Evolutionary conservation across 257 asterid genomes (phyloP).

Genomic region (Scutellaria minor): DNA sequence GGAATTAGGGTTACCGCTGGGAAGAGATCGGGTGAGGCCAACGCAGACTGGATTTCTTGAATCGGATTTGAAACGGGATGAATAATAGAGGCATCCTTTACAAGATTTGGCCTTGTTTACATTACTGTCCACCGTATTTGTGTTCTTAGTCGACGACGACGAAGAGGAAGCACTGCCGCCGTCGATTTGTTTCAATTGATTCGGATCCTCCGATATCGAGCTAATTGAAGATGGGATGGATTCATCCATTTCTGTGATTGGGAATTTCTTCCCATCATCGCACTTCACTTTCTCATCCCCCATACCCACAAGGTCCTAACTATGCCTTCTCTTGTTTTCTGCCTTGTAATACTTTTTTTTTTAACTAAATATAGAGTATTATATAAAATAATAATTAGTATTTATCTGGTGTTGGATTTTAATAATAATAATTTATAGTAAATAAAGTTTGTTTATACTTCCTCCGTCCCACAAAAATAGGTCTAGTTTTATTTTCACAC

Average conservation of each 20-base stretch:
- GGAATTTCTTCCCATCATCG: constrained; percentile 23
- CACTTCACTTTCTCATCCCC: constrained; percentile 20
- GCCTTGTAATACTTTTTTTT: neutral
- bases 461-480: too few relatives aligned
- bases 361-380: neutral
- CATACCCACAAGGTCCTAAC: neutral
- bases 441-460: too few relatives aligned
- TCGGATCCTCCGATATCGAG: constrained; percentile 23
- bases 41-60: constrained; percentile 68
- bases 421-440: too few relatives aligned
- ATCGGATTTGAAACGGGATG: constrained; percentile 55
- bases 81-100: constrained; percentile 70
- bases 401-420: too few relatives aligned
- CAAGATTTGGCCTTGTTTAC: constrained; percentile 61
- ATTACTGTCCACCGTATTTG: constrained; percentile 17
- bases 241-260: constrained; percentile 19
- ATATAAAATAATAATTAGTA: too few relatives aligned
- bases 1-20: constrained; percentile 53
- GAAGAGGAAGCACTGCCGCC: constrained; percentile 27
- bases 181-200: constrained; percentile 16
- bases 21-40: constrained; percentile 73
- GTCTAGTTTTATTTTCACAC: too few relatives aligned
- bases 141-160: constrained; percentile 27
- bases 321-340: neutral
- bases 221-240: constrained; percentile 6